Evolutionary conservation across 2,329 filamentous ascomycete species (phyloP).

Genomic region (Epichloe scottii): DNA sequence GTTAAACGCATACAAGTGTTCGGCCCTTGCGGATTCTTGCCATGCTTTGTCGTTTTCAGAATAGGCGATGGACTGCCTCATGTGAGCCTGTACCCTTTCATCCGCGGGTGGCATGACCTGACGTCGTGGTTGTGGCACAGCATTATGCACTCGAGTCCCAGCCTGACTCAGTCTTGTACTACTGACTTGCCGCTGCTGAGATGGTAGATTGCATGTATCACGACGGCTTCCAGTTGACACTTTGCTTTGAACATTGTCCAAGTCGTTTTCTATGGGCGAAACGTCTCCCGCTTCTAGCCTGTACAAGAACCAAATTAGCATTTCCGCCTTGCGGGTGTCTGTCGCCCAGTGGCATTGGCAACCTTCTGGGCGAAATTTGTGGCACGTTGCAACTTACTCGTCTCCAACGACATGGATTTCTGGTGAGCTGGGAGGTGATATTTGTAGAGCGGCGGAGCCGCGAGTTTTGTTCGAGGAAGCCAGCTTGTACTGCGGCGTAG

Average conservation of each 20-base stretch:
- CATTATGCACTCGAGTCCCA: not conserved
- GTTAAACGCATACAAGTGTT: not conserved
- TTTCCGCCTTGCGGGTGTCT: not conserved
- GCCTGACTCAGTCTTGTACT: not conserved
- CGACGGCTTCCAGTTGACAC: conserved; percentile 7
- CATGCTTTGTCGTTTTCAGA: not conserved
- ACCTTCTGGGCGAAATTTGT: not conserved
- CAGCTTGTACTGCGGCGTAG: conserved; percentile 25
- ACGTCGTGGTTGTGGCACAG: not conserved
- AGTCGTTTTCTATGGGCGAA: conserved; percentile 39
- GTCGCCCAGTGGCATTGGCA: not conserved
- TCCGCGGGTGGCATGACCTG: not conserved
- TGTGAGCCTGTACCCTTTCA: not conserved
- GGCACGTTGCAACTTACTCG: conserved; percentile 25
- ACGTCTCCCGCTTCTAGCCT: conserved; percentile 26
- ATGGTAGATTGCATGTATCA: conserved; percentile 8
- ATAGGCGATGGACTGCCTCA: not conserved
- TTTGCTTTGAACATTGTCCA: conserved; percentile 22
- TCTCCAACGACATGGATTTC: conserved; percentile 26
- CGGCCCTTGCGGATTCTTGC: not conserved
- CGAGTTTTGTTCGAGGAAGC: conserved; percentile 16
- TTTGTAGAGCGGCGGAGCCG: conserved; percentile 29
- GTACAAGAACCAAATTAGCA: conserved; percentile 2
- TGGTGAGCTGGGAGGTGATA: conserved; percentile 47
- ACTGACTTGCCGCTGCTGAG: conserved; percentile 5